These are phyloP conservation scores for Diutina siamensis DNA, from an alignment of 1,139 yeast species.

Conservation along the genomic window DNA sequence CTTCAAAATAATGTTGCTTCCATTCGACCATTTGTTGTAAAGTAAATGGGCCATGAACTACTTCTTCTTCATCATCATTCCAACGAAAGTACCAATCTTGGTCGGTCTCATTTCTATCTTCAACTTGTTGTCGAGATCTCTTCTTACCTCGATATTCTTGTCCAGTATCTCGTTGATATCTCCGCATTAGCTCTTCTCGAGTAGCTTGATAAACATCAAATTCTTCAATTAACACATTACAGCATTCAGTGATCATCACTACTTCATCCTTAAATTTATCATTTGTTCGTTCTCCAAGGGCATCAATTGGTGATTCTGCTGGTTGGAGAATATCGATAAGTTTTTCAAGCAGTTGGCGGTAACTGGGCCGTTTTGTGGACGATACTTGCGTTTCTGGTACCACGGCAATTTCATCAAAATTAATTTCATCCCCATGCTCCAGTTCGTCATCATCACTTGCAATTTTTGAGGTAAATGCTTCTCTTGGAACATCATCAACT, in stretches of 20 bases:
- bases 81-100: constrained; percentile 56
- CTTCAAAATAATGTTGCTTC: constrained; percentile 47
- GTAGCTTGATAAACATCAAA: constrained; percentile 41
- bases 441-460: constrained; percentile 10
- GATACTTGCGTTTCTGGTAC: not conserved
- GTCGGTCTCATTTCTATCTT: too few species aligned
- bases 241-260: constrained; percentile 34
- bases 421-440: constrained; percentile 8
- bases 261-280: constrained; percentile 15
- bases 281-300: constrained; percentile 20
- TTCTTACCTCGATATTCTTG: constrained; percentile 17
- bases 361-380: not conserved
- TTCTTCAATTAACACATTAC: constrained; percentile 34
- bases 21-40: constrained; percentile 46
- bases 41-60: constrained; percentile 49
- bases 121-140: constrained; percentile 22
- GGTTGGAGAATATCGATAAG: constrained; percentile 39
- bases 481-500: not conserved
- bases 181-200: constrained; percentile 49
- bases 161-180: constrained; percentile 41
- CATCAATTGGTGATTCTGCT: constrained; percentile 57
- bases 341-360: not conserved
- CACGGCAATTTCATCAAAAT: not conserved
- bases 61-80: constrained; percentile 28
- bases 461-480: not conserved